Evolutionary conservation across 176 grass and related monocot genomes (phyloP), one percentile per base, ranked within the genome.

Genomic region (Triticum aestivum): DNA sequence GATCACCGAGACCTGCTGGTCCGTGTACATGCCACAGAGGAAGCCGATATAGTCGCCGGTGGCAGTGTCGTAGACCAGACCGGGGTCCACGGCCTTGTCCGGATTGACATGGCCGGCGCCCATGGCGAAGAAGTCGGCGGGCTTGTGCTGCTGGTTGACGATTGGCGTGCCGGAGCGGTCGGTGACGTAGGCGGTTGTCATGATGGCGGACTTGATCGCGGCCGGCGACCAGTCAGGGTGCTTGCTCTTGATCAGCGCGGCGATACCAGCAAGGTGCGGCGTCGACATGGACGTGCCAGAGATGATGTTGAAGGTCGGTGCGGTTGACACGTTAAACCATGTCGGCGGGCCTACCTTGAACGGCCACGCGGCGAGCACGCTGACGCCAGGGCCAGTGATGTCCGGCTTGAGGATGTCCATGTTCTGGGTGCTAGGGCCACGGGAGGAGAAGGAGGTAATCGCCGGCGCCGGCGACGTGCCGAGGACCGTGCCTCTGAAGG

Each of bases 201-300:
- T 92, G 59, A 92, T 95, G 49, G 88, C 93, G 5, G 91, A 93
- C 77, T 93, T 93, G 88, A 90, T 90, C 7, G 65, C 85, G 2
- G 84, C 87, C 0, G 93, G 86, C 3, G 93, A 90, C 88, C 88
- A 95, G 45, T 85, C 24, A 0, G 88, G 83, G 67, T 89, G 91
- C 45, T 23, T 73, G 75, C 69, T 86, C 65, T 91, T 92, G 80
- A 92, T 67, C 11, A 95, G 69, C 8, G 91, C 90, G 1, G 83
- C 86, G 30, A 92, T 38, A 20, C 88, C 90, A 47, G 82, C 92
- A 37, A 94, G 92, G 69, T 94, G 92, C 7, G 90, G 92, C 75
- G 93, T 82, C 5, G 93, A 90, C 93, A 95, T 95, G 69, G 93
- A 92, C 21, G 93, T 95, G 4, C 93, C 93, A 4, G 86, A 89